Base-by-base conservation (phyloP, 164 flowering plant genomes). In the Vitis vinifera region DNA sequence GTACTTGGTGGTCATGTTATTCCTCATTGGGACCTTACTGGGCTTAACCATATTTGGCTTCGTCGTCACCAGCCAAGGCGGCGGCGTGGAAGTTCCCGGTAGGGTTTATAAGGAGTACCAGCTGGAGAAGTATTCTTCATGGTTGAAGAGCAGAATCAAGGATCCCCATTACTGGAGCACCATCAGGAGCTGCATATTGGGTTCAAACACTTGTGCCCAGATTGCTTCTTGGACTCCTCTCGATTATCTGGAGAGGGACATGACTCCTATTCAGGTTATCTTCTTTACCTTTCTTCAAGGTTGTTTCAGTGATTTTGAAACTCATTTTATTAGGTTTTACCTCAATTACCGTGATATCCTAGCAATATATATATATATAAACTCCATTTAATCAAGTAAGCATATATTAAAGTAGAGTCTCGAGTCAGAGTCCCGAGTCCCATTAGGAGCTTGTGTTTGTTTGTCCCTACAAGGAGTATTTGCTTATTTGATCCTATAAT, bases 261-360 rank as follows among this genome's bases (percentile, higher is more conserved):
- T 95, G 96, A 57, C 92, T 68, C 98, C 99, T 1, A 66, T 95
- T 31, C 99, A 95, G 97, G 99, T 92, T 52, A 58, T 2, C 8
- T 19, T 19, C 16, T 4, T 19, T 19, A 47, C 6, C 49, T 64
- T 58, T 12, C 6, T 55, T 64, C 5, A 3, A 37, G 7, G 44
- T 2, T 71, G 9, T 62, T 29, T 68, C 11, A 15, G 15, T n/a
- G 5, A 53, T 13, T 53, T 13, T 53, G 56, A 6, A 6, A 37
- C 44, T 37, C 44, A 37, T 37, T 37, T 37, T 4, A 37, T 37
- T 37, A 37, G 27, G 1, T 23, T 23, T 23, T 23, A 23, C 27
- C 27, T 23, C 1, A 23, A 23, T 23, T 23, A 1, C 1, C 27
- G 27, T 23, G 27, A 1, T 23, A 23, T 23, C 23, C 23, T 19